Conservation (phyloP, 2,329 filamentous ascomycete genomes). For the Arthroderma sp. region DNA sequence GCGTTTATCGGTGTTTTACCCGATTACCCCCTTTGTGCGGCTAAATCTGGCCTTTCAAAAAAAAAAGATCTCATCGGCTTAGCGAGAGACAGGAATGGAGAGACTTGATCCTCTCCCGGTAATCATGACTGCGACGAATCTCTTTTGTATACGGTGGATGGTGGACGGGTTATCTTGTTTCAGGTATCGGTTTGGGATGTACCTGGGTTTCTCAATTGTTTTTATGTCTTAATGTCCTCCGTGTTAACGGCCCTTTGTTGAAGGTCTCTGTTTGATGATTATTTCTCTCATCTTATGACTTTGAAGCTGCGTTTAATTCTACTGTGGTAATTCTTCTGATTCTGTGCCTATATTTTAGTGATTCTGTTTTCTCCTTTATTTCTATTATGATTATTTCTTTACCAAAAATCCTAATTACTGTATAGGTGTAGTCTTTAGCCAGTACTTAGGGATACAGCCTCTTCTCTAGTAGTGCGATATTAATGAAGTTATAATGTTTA, state of each 20-base stretch:
- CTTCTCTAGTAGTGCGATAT: neutral
- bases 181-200: neutral
- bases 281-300: neutral
- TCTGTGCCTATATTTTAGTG: neutral
- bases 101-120: neutral
- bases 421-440: neutral
- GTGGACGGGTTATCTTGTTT: neutral
- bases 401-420: neutral
- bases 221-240: neutral
- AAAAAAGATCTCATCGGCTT: neutral
- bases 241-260: neutral
- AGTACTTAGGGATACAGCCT: neutral
- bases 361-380: neutral
- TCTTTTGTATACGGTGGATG: slow-evolving; percentile 2
- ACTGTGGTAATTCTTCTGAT: neutral
- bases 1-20: neutral
- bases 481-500: neutral
- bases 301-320: neutral
- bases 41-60: neutral
- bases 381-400: neutral
- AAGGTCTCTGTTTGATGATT: neutral
- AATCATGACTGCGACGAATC: slow-evolving; percentile 1
- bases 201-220: neutral
- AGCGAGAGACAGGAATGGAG: neutral
- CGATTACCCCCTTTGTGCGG: neutral